Conservation (phyloP, 2,329 filamentous ascomycete species). For the Fusarium piperis region DNA sequence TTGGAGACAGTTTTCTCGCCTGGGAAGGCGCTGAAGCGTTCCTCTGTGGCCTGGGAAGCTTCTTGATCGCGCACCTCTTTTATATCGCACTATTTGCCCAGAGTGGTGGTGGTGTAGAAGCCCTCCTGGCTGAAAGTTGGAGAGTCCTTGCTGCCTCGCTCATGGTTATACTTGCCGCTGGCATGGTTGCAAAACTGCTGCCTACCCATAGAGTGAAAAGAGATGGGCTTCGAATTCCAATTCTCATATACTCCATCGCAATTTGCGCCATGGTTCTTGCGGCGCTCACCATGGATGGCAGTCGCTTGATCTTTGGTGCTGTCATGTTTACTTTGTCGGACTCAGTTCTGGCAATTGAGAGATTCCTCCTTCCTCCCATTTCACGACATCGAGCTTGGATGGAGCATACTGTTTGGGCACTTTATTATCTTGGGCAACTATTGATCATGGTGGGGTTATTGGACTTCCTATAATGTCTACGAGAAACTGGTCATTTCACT, state of each 20-base stretch:
- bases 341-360: constrained; percentile 45
- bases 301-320: constrained; percentile 41
- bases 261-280: constrained; percentile 47
- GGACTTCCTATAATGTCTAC: neutral
- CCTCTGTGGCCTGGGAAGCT: constrained; percentile 46
- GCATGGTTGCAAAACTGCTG: constrained; percentile 42
- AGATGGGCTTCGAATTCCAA: constrained; percentile 38
- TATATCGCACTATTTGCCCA: constrained; percentile 45
- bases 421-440: constrained; percentile 50
- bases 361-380: constrained; percentile 43
- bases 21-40: constrained; percentile 47
- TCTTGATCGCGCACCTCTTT: constrained; percentile 47
- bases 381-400: constrained; percentile 43
- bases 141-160: constrained; percentile 17
- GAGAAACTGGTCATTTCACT: neutral
- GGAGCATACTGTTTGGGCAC: constrained; percentile 48
- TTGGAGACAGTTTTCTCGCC: constrained; percentile 51
- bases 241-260: constrained; percentile 45
- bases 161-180: constrained; percentile 38
- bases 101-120: constrained; percentile 7
- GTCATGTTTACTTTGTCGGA: constrained; percentile 48
- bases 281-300: constrained; percentile 42
- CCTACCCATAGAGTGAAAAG: constrained; percentile 31
- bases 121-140: constrained; percentile 20
- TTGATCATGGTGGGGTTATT: constrained; percentile 35